Conservation (phyloP, 192 early-diverging fungal species). For the Entomortierella beljakovae region DNA sequence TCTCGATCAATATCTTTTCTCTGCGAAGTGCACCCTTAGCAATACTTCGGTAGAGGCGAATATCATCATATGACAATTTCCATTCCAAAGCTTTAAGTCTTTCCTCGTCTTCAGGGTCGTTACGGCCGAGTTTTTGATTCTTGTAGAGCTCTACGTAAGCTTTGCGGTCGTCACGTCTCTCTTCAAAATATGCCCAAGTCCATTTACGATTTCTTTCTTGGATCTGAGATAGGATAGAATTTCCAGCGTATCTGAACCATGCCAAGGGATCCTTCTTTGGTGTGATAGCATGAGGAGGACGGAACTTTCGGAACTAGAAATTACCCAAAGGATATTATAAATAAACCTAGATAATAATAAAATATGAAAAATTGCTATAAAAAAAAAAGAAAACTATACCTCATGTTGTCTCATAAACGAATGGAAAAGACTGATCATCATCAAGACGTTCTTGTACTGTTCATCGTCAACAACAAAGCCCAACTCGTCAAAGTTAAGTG, state of each 20-base stretch:
- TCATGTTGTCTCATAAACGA: conserved; percentile 81
- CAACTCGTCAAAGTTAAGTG: conserved; percentile 90
- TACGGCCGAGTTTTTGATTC: conserved; percentile 60
- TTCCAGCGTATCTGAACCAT: conserved; percentile 85
- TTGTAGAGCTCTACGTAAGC: conserved; percentile 84
- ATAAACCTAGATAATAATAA: neutral
- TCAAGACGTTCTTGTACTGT: conserved; percentile 86
- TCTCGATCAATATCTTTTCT: conserved; percentile 74
- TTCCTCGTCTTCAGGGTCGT: conserved; percentile 60
- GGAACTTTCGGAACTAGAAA: conserved; percentile 81
- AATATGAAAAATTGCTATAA: neutral
- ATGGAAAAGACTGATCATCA: conserved; percentile 87
- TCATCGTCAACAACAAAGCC: conserved; percentile 92
- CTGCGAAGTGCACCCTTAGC: conserved; percentile 79
- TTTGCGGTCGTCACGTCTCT: conserved; percentile 85
- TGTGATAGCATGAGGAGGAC: conserved; percentile 83
- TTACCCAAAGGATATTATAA: neutral
- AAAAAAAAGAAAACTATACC: conserved; percentile 36
- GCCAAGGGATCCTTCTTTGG: conserved; percentile 86
- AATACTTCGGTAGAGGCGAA: conserved; percentile 84
- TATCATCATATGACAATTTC: conserved; percentile 88
- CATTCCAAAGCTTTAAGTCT: conserved; percentile 78
- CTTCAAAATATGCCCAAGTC: conserved; percentile 85
- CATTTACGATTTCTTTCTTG: conserved; percentile 85
- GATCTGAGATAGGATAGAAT: conserved; percentile 86